phyloP scores from a whole-genome alignment of 441 rosid genomes.

The Arabidopsis hybrid region DNA sequence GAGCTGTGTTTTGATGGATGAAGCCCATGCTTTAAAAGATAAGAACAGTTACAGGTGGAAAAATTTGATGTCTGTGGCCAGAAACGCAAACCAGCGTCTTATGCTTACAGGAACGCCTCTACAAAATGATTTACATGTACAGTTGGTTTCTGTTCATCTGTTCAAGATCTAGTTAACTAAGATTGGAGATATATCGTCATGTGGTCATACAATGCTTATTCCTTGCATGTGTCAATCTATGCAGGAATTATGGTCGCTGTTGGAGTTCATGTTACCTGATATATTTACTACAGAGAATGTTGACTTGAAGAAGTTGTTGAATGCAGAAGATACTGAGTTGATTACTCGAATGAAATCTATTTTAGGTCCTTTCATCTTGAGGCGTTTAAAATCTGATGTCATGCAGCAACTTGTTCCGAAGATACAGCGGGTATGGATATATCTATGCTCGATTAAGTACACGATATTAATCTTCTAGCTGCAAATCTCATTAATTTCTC shows the following conservation, averaged over 20 bases:
- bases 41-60: constrained; percentile 97
- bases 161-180: constrained; percentile 11
- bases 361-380: constrained; percentile 92
- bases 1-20: constrained; percentile 99
- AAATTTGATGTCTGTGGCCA: constrained; percentile 89
- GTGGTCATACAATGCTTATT: background rate
- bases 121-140: constrained; percentile 96
- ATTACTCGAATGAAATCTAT: constrained; percentile 94
- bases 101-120: constrained; percentile 98
- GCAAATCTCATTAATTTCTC: constrained; percentile 14
- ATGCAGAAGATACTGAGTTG: constrained; percentile 82
- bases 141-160: background rate
- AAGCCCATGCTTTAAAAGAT: constrained; percentile 98
- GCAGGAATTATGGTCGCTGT: constrained; percentile 94
- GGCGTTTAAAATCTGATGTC: constrained; percentile 96
- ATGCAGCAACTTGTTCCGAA: constrained; percentile 98
- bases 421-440: constrained; percentile 72
- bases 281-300: constrained; percentile 91
- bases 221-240: constrained; percentile 33
- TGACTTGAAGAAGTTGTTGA: constrained; percentile 88
- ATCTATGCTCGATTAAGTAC: constrained; percentile 8
- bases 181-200: background rate
- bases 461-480: constrained; percentile 22
- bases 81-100: constrained; percentile 93
- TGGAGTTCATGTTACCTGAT: constrained; percentile 98